A percentile compares a stretch with the other conserved stretches of the same genome.
Evolutionary conservation across 306 rosid species (phyloP).

Genomic region (Begonia masoniana): DNA sequence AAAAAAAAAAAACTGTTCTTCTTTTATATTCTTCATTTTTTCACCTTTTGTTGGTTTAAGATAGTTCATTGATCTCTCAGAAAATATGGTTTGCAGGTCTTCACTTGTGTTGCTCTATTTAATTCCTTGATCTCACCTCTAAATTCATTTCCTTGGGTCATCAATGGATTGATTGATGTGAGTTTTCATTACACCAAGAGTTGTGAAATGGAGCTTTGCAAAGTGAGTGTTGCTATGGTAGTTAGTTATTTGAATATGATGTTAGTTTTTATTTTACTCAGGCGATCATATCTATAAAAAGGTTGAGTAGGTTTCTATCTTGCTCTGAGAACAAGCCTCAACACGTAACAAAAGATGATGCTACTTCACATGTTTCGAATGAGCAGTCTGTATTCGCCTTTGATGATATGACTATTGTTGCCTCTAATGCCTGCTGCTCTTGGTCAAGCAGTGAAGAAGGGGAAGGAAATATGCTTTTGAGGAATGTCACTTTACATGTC

Average conservation of each 20-base stretch:
- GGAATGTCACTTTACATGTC: slow-evolving; percentile 50
- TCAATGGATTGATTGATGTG: slow-evolving; percentile 94
- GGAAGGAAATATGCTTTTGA: slow-evolving; percentile 36
- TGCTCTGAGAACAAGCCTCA: slow-evolving; percentile 38
- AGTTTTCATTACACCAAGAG: slow-evolving; percentile 18
- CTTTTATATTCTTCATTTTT: too few relatives aligned
- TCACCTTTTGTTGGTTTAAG: too few relatives aligned
- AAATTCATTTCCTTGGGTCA: slow-evolving; percentile 97
- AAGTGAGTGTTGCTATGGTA: neutral
- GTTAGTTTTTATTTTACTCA: slow-evolving; percentile 2
- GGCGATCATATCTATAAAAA: slow-evolving; percentile 67
- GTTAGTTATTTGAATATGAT: too few relatives aligned
- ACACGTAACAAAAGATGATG: slow-evolving; percentile 21
- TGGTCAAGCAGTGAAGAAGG: slow-evolving; percentile 71
- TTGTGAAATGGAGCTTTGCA: slow-evolving; percentile 6
- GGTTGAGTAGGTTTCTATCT: slow-evolving; percentile 76
- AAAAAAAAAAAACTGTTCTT: too few relatives aligned
- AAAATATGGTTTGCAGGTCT: slow-evolving; percentile 51
- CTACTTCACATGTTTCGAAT: slow-evolving; percentile 21
- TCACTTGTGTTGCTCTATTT: slow-evolving; percentile 96
- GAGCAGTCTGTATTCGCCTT: slow-evolving; percentile 23
- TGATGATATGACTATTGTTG: slow-evolving; percentile 38
- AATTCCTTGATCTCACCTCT: slow-evolving; percentile 83
- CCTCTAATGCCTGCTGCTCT: slow-evolving; percentile 56
- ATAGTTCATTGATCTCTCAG: slow-evolving; percentile 14